Conservation (phyloP, 2,329 filamentous ascomycete genomes). For the Neonectria sp. region DNA sequence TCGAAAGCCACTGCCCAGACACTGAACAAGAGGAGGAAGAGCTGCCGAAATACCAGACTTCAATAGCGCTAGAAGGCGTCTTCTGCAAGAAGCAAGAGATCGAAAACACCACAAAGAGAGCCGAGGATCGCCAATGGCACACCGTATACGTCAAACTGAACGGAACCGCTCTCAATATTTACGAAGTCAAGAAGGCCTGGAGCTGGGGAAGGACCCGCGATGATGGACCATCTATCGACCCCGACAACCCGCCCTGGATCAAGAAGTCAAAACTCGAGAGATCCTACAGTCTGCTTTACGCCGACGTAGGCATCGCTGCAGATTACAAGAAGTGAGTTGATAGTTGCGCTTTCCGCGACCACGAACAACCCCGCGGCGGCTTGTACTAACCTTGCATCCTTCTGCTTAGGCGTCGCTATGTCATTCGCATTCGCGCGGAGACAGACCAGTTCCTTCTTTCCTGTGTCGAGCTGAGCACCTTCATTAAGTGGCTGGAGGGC, state of each 20-base stretch:
- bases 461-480: constrained; percentile 74
- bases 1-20: constrained; percentile 24
- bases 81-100: constrained; percentile 78
- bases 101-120: constrained; percentile 73
- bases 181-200: constrained; percentile 73
- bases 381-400: constrained; percentile 19
- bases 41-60: constrained; percentile 71
- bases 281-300: constrained; percentile 81
- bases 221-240: constrained; percentile 65
- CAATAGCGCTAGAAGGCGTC: constrained; percentile 69
- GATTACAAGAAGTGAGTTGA: constrained; percentile 77
- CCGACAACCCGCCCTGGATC: constrained; percentile 67
- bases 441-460: constrained; percentile 82
- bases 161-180: constrained; percentile 78
- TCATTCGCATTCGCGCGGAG: constrained; percentile 80
- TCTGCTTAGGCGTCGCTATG: constrained; percentile 68
- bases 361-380: background rate
- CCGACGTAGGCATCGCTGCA: constrained; percentile 80
- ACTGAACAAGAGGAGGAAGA: constrained; percentile 57
- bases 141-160: constrained; percentile 74
- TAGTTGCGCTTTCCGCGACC: constrained; percentile 1
- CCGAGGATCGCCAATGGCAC: constrained; percentile 75
- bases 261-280: constrained; percentile 71
- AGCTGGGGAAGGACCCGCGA: constrained; percentile 64
- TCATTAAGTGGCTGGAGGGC: constrained; percentile 78